Conservation (phyloP, 2,329 filamentous ascomycete genomes). For the Aspergillus fumigatus region DNA sequence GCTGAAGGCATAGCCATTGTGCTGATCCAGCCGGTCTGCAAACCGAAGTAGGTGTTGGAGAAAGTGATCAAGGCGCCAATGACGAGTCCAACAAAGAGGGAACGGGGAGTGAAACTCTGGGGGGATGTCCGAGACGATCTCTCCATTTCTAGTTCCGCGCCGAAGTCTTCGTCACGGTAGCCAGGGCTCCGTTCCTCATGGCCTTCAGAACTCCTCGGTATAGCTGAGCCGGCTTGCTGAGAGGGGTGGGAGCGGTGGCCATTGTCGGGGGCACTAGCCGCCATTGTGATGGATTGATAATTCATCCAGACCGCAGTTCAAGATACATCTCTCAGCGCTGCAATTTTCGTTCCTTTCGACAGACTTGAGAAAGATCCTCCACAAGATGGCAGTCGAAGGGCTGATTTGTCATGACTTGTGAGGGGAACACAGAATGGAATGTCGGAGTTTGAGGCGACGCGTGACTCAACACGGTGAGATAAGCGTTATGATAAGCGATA, state of each 20-base stretch:
- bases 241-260: conserved; percentile 1
- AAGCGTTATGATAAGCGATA: neutral
- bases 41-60: conserved; percentile 97
- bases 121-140: conserved; percentile 23
- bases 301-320: conserved; percentile 24
- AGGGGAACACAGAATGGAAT: neutral
- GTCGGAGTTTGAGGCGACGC: neutral
- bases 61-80: conserved; percentile 92
- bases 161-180: neutral
- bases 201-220: conserved; percentile 1
- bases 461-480: neutral
- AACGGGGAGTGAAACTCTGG: conserved; percentile 76
- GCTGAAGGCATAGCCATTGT: conserved; percentile 97
- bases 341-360: neutral
- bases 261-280: conserved; percentile 21
- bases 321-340: neutral
- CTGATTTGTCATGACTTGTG: neutral
- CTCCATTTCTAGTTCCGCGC: neutral
- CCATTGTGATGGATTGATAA: conserved; percentile 34
- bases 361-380: neutral
- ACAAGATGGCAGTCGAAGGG: neutral
- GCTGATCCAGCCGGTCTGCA: conserved; percentile 79
- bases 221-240: conserved; percentile 4
- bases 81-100: conserved; percentile 70
- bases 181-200: neutral